Percentiles rank a stretch among this genome's conserved stretches.
phyloP scores from a whole-genome alignment of 2,329 filamentous ascomycete genomes.

The Aspergillus brasiliensis region DNA sequence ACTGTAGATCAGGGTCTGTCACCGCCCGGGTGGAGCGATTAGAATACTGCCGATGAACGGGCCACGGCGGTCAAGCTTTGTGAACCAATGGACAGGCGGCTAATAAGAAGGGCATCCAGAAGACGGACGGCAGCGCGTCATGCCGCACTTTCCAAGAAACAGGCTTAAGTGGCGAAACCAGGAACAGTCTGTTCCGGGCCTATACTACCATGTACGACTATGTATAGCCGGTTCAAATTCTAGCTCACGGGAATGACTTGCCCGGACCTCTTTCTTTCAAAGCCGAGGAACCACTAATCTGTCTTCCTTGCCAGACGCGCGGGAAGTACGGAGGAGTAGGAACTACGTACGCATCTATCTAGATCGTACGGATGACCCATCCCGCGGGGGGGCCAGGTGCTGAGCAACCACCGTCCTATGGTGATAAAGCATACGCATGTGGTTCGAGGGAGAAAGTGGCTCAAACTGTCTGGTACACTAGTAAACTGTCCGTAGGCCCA shows the following conservation, averaged over 20 bases:
- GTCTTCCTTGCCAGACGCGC: neutral
- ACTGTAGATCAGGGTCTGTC: neutral
- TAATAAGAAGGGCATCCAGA: neutral
- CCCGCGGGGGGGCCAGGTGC: neutral
- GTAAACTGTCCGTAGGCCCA: neutral
- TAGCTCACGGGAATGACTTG: neutral
- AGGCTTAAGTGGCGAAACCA: neutral
- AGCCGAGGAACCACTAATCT: neutral
- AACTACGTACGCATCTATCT: too few species aligned
- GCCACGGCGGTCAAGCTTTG: neutral
- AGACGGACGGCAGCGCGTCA: neutral
- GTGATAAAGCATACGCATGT: neutral
- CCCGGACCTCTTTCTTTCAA: neutral
- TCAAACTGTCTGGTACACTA: neutral
- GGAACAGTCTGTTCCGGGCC: neutral
- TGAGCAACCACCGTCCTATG: neutral
- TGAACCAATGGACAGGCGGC: neutral
- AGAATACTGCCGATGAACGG: neutral
- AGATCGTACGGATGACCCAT: neutral
- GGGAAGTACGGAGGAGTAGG: neutral
- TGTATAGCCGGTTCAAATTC: neutral
- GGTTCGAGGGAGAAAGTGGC: neutral
- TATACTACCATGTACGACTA: neutral
- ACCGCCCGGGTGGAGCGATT: neutral
- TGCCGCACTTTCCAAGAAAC: constrained; percentile 1